Conservation (phyloP, 768 basidiomycete species). For the Lentinula detonsa region DNA sequence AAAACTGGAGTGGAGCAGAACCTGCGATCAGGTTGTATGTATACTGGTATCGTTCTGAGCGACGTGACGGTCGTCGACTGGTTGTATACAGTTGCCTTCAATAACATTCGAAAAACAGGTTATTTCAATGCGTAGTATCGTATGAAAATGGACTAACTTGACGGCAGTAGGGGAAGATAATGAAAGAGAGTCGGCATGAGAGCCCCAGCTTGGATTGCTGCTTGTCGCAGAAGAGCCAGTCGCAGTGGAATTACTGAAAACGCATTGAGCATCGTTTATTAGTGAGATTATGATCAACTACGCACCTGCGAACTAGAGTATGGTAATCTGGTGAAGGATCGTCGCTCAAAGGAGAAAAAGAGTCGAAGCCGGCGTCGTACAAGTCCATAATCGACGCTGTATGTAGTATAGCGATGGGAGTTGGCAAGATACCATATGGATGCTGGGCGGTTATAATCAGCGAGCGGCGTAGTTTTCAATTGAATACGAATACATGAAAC, state of each 20-base stretch:
- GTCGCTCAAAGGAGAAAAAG: background rate
- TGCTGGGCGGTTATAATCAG: background rate
- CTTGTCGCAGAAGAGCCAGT: constrained; percentile 7
- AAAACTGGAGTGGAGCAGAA: constrained; percentile 38
- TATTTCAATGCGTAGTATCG: constrained; percentile 7
- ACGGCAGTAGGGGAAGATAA: constrained; percentile 7
- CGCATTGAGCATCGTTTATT: background rate
- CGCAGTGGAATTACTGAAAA: constrained; percentile 1
- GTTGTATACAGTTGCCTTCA: background rate
- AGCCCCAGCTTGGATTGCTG: constrained; percentile 18
- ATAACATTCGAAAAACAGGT: background rate
- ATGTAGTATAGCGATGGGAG: background rate
- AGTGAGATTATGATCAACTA: background rate
- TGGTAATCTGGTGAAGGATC: constrained; percentile 13
- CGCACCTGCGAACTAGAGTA: constrained; percentile 9
- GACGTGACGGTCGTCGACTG: constrained; percentile 11
- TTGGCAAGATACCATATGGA: background rate
- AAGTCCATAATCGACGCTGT: background rate
- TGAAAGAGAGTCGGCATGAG: constrained; percentile 12
- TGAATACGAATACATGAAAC: background rate
- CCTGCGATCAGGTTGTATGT: constrained; percentile 43
- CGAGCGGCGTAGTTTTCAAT: no score
- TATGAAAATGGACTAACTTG: constrained; percentile 12
- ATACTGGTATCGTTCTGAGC: constrained; percentile 43
- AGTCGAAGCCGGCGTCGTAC: background rate